Evolutionary conservation across 768 basidiomycete species (phyloP).

Genomic region (Steccherinum ochraceum): DNA sequence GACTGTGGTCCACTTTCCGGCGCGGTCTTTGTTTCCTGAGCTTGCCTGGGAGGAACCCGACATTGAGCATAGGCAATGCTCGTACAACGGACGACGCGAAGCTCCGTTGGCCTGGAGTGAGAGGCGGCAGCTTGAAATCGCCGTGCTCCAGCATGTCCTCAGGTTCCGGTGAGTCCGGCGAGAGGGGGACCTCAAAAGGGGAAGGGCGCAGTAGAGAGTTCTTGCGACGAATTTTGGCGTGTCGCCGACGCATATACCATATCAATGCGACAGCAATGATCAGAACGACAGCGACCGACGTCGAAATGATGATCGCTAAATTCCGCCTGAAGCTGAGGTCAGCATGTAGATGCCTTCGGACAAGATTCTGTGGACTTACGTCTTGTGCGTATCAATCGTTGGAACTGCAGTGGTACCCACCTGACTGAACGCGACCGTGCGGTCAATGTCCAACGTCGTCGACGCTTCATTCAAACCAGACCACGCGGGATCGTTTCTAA

Average conservation of each 20-base stretch:
- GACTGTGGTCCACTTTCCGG: neutral
- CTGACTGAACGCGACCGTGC: neutral
- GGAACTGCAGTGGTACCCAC: neutral
- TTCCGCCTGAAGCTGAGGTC: too few species aligned
- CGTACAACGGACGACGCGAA: neutral
- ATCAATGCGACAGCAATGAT: too few species aligned
- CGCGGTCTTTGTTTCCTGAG: neutral
- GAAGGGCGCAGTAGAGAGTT: neutral
- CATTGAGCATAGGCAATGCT: neutral
- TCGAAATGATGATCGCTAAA: neutral
- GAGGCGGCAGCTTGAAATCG: too few species aligned
- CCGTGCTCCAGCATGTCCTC: too few species aligned
- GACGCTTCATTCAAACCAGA: neutral
- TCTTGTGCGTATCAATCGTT: neutral
- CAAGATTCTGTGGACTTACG: too few species aligned
- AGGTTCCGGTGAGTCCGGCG: neutral
- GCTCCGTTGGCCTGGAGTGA: too few species aligned
- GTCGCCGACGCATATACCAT: too few species aligned
- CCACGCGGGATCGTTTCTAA: neutral
- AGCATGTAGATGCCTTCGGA: too few species aligned
- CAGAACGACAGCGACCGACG: neutral
- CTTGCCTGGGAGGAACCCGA: neutral
- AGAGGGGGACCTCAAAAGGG: neutral
- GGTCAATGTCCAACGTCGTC: neutral
- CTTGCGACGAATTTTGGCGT: neutral